These are phyloP conservation scores for Lecanicillium sp. DNA, from an alignment of 2,329 filamentous ascomycete species.

Conservation along the genomic window DNA sequence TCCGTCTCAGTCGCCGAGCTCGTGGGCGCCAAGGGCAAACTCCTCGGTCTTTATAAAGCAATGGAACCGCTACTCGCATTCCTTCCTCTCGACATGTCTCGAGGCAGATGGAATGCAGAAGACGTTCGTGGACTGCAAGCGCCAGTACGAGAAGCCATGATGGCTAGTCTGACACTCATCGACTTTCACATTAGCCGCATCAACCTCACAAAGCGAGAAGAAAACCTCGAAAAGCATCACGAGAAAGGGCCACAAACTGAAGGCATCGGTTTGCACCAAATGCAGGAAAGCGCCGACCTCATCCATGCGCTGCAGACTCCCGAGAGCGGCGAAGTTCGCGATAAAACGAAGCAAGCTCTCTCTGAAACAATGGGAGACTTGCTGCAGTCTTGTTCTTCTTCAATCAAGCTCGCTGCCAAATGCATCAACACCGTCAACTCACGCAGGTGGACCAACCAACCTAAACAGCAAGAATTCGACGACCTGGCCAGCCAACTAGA, in stretches of 20 bases:
- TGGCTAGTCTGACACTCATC: constrained; percentile 25
- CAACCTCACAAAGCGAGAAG: background rate
- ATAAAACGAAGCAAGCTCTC: constrained; percentile 22
- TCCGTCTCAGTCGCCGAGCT: constrained; percentile 19
- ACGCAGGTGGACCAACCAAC: constrained; percentile 19
- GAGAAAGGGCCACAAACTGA: background rate
- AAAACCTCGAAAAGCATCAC: constrained; percentile 4
- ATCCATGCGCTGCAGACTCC: constrained; percentile 28
- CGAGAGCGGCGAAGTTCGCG: constrained; percentile 22
- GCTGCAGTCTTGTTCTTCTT: constrained; percentile 13
- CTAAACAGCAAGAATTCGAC: constrained; percentile 14
- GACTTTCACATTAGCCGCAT: constrained; percentile 28
- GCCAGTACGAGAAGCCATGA: constrained; percentile 25
- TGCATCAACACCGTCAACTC: constrained; percentile 20
- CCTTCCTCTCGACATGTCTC: constrained; percentile 36
- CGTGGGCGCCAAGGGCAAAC: constrained; percentile 15
- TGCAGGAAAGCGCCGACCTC: constrained; percentile 23
- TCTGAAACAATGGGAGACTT: constrained; percentile 18
- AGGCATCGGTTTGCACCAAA: constrained; percentile 15
- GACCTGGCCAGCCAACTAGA: constrained; percentile 11
- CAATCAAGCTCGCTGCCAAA: constrained; percentile 15
- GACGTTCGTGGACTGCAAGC: constrained; percentile 30
- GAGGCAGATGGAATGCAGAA: constrained; percentile 34
- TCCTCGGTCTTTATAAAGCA: constrained; percentile 26
- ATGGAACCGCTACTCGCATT: constrained; percentile 31